A percentile compares a stretch with the other conserved stretches of the same genome.
These are phyloP conservation scores for Podospora bellae-mahoneyi DNA, from an alignment of 495 filamentous ascomycete genomes.

Conservation along the genomic window DNA sequence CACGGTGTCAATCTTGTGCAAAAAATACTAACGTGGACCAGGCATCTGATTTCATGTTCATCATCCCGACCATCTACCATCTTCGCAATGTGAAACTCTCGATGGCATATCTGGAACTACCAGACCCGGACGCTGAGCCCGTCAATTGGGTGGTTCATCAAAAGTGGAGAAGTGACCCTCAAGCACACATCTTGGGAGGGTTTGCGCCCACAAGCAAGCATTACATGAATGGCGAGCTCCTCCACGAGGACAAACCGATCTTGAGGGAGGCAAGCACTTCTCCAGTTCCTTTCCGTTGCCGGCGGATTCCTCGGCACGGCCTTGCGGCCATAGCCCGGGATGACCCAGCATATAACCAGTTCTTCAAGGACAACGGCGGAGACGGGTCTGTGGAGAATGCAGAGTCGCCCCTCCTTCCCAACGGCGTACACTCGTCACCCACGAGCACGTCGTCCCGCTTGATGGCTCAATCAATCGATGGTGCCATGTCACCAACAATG, in stretches of 20 bases:
- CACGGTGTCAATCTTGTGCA: neutral
- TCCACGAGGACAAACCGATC: constrained; percentile 40
- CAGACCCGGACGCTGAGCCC: constrained; percentile 40
- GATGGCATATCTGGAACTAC: constrained; percentile 51
- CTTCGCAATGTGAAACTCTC: constrained; percentile 58
- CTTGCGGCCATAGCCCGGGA: constrained; percentile 42
- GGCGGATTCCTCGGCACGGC: constrained; percentile 46
- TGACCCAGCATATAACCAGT: constrained; percentile 45
- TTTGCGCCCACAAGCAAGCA: constrained; percentile 48
- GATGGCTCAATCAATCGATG: constrained; percentile 20
- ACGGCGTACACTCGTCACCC: constrained; percentile 36
- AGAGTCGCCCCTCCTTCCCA: constrained; percentile 29
- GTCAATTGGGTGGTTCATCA: constrained; percentile 34
- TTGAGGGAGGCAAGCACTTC: constrained; percentile 37
- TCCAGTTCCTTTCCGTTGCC: constrained; percentile 41
- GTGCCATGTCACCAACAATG: constrained; percentile 21
- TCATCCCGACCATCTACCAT: constrained; percentile 67
- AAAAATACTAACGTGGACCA: constrained; percentile 22
- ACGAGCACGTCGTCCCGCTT: constrained; percentile 19
- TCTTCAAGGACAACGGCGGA: constrained; percentile 48
- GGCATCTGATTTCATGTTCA: constrained; percentile 72
- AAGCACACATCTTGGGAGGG: constrained; percentile 35
- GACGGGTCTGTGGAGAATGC: constrained; percentile 33
- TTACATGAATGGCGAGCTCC: constrained; percentile 45
- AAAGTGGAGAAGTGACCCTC: constrained; percentile 54